Percentiles rank a stretch among this genome's conserved stretches.
phyloP scores from a whole-genome alignment of 768 basidiomycete genomes.

The Boletus eberwhitei region DNA sequence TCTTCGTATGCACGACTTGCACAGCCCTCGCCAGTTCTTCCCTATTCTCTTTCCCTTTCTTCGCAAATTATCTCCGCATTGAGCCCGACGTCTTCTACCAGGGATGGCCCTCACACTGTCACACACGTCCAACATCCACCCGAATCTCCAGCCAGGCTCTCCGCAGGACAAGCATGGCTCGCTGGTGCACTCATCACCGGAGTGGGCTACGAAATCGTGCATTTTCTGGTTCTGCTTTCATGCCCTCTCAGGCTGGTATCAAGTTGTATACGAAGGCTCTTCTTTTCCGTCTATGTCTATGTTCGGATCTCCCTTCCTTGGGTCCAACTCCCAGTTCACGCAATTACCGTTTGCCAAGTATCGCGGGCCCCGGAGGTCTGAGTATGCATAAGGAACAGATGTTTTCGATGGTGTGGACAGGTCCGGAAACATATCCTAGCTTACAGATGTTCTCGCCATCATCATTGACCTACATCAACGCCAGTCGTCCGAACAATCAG shows the following conservation, averaged over 20 bases:
- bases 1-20: no score
- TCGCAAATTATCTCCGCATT: no score
- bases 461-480: conserved; percentile 22
- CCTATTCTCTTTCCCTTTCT: no score
- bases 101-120: conserved; percentile 5
- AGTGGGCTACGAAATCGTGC: conserved; percentile 28
- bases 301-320: conserved; percentile 24
- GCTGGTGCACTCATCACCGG: conserved; percentile 26
- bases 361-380: conserved; percentile 25
- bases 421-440: conserved; percentile 21
- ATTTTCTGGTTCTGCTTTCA: conserved; percentile 28
- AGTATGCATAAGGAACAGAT: conserved; percentile 20
- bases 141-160: conserved; percentile 15
- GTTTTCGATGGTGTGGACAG: conserved; percentile 29
- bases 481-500: conserved; percentile 17
- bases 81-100: not conserved
- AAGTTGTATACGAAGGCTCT: conserved; percentile 7
- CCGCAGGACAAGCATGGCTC: conserved; percentile 28
- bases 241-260: conserved; percentile 18
- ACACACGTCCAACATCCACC: conserved; percentile 18
- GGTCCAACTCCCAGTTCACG: conserved; percentile 26
- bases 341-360: conserved; percentile 30
- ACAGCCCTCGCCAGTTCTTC: no score
- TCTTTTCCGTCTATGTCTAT: conserved; percentile 21
- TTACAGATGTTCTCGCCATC: conserved; percentile 22